Percentiles rank a stretch among this genome's conserved stretches.
Evolutionary conservation across 1,139 yeast genomes (phyloP).

Genomic region (Wickerhamiella pararugosa): DNA sequence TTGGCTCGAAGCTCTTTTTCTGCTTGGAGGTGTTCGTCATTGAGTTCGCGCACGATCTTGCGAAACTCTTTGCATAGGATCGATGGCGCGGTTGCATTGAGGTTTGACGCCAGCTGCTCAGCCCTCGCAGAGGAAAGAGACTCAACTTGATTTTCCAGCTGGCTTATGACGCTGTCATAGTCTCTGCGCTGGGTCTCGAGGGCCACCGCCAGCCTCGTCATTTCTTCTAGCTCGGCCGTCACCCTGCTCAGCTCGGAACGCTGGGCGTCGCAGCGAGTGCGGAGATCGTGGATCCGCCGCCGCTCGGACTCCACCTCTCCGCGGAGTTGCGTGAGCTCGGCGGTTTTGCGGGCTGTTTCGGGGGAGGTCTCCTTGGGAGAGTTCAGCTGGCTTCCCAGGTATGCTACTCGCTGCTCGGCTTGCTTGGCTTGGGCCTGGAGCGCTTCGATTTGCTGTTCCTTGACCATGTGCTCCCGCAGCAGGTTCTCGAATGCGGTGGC

Average conservation of each 20-base stretch:
- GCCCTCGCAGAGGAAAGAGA: slow-evolving; percentile 8
- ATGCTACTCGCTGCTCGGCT: slow-evolving; percentile 6
- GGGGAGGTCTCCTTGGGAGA: slow-evolving; percentile 25
- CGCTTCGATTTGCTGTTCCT: slow-evolving; percentile 11
- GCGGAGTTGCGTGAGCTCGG: slow-evolving; percentile 19
- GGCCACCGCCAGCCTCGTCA: slow-evolving; percentile 25
- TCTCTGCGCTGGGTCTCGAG: slow-evolving; percentile 23
- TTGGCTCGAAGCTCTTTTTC: slow-evolving; percentile 18
- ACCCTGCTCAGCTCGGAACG: slow-evolving; percentile 22
- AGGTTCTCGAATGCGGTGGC: slow-evolving; percentile 10
- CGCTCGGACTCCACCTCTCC: slow-evolving; percentile 18
- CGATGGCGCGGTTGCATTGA: slow-evolving; percentile 6
- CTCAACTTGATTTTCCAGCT: slow-evolving; percentile 16
- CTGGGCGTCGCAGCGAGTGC: slow-evolving; percentile 21
- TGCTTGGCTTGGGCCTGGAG: slow-evolving; percentile 10
- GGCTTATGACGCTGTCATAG: slow-evolving; percentile 19
- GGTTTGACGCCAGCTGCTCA: slow-evolving; percentile 8
- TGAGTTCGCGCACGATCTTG: slow-evolving; percentile 48
- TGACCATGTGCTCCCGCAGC: slow-evolving; percentile 9
- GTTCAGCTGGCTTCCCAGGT: slow-evolving; percentile 15
- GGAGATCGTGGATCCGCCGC: slow-evolving; percentile 20
- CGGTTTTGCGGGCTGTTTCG: slow-evolving; percentile 19
- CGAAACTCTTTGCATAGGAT: slow-evolving; percentile 56
- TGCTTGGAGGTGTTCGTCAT: slow-evolving; percentile 44
- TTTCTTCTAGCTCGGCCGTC: slow-evolving; percentile 23